Evolutionary conservation across 129 eudicot species (phyloP).

Genomic region (sunflower (Helianthus annuus)): HanXRQr2.0-SUNRISE NC_035438.2:43635285-43635784

Average conservation of each 20-base stretch:
- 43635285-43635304: conserved; percentile 94
- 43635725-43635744: conserved; percentile 94
- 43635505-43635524: conserved; percentile 90
- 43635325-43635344: background rate
- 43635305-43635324: conserved; percentile 2
- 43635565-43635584: conserved; percentile 55
- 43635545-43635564: conserved; percentile 83
- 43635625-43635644: background rate
- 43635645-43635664: background rate
- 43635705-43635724: conserved; percentile 86
- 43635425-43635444: conserved; percentile 85
- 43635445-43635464: conserved; percentile 75
- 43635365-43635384: background rate
- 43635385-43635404: background rate
- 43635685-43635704: conserved; percentile 40
- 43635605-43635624: background rate
- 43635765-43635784: background rate
- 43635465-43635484: conserved; percentile 85
- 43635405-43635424: conserved; percentile 69
- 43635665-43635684: background rate
- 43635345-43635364: background rate
- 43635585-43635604: conserved; percentile 15
- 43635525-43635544: conserved; percentile 93
- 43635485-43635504: conserved; percentile 81
- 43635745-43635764: conserved; percentile 99